Evolutionary conservation across 257 asterid genomes (phyloP).

Genomic region (Osmanthus fragrans): DNA sequence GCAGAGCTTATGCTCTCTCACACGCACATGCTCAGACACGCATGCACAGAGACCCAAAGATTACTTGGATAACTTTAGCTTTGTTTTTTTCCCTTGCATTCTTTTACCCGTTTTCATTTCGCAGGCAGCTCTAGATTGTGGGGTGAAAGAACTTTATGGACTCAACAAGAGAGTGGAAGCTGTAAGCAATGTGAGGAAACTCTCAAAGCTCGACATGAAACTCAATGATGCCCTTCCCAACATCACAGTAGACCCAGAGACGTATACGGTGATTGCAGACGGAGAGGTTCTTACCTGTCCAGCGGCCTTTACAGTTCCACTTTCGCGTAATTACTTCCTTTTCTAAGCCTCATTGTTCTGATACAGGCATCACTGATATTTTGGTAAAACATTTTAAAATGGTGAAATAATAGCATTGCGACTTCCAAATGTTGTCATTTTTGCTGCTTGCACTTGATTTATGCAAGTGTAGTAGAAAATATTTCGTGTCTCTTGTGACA

Average conservation of each 20-base stretch:
- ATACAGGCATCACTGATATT: neutral
- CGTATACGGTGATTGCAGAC: slow-evolving; percentile 79
- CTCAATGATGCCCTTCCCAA: slow-evolving; percentile 79
- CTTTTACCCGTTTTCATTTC: neutral
- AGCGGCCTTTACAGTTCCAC: slow-evolving; percentile 72
- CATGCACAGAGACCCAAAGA: neutral
- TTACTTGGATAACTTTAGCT: neutral
- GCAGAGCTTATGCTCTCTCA: slow-evolving; percentile 1
- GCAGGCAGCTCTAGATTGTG: slow-evolving; percentile 64
- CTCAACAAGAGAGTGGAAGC: slow-evolving; percentile 77
- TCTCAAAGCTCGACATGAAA: slow-evolving; percentile 89
- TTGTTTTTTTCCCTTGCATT: neutral
- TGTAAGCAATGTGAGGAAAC: slow-evolving; percentile 64
- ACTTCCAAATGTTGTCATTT: neutral
- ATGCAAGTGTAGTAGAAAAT: neutral
- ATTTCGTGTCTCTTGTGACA: neutral
- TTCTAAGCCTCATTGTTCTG: slow-evolving; percentile 39
- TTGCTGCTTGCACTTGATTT: neutral
- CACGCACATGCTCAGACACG: neutral
- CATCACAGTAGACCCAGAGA: slow-evolving; percentile 82
- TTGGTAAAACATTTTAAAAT: neutral
- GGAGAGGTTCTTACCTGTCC: slow-evolving; percentile 66
- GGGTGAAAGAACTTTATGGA: slow-evolving; percentile 59
- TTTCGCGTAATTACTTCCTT: slow-evolving; percentile 82
- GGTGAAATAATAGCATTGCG: neutral